Evolutionary conservation across 768 basidiomycete genomes (phyloP).

Genomic region (Naganishia vaughanmartiniae): DNA sequence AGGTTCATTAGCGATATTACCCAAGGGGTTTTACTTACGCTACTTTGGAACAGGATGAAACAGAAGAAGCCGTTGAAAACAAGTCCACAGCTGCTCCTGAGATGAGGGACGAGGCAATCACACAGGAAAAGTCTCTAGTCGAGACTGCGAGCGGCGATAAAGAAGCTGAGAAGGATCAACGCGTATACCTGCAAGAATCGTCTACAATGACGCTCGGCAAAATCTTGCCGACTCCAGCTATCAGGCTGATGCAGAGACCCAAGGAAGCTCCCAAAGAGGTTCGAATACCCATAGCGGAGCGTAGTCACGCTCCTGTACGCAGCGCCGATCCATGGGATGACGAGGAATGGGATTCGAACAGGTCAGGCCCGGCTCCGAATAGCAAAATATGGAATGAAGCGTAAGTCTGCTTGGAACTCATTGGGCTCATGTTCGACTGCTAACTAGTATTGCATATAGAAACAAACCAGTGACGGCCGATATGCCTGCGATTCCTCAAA

Average conservation of each 20-base stretch:
- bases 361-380: constrained; percentile 3
- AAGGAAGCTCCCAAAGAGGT: constrained; percentile 10
- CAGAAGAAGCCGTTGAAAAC: background rate
- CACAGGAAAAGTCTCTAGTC: background rate
- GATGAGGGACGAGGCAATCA: background rate
- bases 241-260: constrained; percentile 18
- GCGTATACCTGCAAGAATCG: background rate
- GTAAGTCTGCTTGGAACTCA: background rate
- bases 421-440: background rate
- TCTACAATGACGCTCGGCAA: background rate
- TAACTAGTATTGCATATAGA: background rate
- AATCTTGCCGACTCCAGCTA: background rate
- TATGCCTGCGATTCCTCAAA: constrained; percentile 22
- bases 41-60: constrained; percentile 1
- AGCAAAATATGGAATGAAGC: constrained; percentile 27
- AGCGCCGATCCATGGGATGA: constrained; percentile 3
- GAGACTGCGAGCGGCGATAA: background rate
- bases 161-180: background rate
- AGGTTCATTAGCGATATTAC: background rate
- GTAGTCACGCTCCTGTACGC: background rate
- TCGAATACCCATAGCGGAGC: background rate
- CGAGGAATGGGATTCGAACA: constrained; percentile 18
- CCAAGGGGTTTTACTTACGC: background rate
- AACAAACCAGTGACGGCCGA: constrained; percentile 9
- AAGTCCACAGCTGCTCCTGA: background rate